A percentile compares a stretch with the other conserved stretches of the same genome.
Conservation (phyloP, 371 early-diverging fungal species). For the Umbelopsis sp. region DNA sequence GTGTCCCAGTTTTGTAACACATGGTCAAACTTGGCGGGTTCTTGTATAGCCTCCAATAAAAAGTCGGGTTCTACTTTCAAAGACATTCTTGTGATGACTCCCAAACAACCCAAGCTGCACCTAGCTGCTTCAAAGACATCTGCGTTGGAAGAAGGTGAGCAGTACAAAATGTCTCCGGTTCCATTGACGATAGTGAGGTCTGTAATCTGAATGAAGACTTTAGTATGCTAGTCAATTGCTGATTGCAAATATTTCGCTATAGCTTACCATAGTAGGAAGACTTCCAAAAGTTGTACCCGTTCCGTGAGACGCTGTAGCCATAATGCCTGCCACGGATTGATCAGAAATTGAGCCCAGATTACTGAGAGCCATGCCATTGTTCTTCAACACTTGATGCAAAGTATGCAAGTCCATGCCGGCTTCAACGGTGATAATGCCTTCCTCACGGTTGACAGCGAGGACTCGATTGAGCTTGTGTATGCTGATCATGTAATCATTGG, state of each 20-base stretch:
- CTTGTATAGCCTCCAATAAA: constrained; percentile 69
- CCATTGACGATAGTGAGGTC: constrained; percentile 69
- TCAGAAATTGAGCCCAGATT: constrained; percentile 86
- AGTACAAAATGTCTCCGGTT: constrained; percentile 50
- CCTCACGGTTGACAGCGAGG: constrained; percentile 52
- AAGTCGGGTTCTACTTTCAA: constrained; percentile 76
- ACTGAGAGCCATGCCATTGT: constrained; percentile 69
- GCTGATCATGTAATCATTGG: constrained; percentile 70
- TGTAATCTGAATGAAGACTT: constrained; percentile 39
- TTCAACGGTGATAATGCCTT: constrained; percentile 63
- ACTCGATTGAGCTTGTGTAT: constrained; percentile 69
- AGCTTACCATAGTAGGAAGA: constrained; percentile 65
- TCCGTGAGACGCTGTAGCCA: constrained; percentile 84
- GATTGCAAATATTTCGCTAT: neutral
- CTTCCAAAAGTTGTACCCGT: constrained; percentile 75
- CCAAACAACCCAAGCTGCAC: constrained; percentile 78
- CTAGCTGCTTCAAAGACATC: constrained; percentile 74
- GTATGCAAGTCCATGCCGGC: constrained; percentile 74
- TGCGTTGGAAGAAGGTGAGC: constrained; percentile 44
- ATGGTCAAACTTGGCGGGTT: constrained; percentile 60
- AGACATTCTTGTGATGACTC: constrained; percentile 74
- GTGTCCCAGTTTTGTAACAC: constrained; percentile 60
- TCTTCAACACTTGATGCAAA: constrained; percentile 61
- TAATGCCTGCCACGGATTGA: constrained; percentile 78
- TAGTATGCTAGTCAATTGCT: constrained; percentile 6